Conservation (phyloP, 371 early-diverging fungal genomes). For the Massospora cicadina region DNA sequence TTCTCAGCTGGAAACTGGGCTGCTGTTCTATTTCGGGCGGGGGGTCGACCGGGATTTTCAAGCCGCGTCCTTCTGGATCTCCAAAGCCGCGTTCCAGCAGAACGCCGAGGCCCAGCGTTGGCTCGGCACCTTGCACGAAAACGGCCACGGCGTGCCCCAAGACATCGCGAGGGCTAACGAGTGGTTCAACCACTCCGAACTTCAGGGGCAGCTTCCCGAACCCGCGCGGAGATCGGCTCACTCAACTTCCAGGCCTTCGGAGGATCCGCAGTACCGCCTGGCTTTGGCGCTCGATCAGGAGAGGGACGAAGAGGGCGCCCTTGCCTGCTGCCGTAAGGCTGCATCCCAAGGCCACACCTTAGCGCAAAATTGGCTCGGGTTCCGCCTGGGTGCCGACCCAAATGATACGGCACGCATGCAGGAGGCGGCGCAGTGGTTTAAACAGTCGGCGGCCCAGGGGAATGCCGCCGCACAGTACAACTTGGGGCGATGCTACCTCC, state of each 20-base stretch:
- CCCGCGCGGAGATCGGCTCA: constrained; percentile 46
- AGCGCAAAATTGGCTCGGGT: constrained; percentile 61
- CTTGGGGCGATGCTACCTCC: constrained; percentile 53
- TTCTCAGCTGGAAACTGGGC: constrained; percentile 46
- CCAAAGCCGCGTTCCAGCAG: constrained; percentile 38
- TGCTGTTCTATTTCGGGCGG: constrained; percentile 53
- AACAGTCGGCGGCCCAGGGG: constrained; percentile 17
- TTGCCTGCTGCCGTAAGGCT: constrained; percentile 59
- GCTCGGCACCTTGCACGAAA: constrained; percentile 49
- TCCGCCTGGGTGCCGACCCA: constrained; percentile 60
- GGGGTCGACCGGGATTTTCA: constrained; percentile 35
- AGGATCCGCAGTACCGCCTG: constrained; percentile 44
- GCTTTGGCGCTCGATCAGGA: constrained; percentile 33
- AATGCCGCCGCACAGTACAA: constrained; percentile 69
- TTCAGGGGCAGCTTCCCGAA: constrained; percentile 58
- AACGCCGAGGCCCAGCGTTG: constrained; percentile 24
- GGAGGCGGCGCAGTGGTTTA: constrained; percentile 39
- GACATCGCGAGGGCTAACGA: constrained; percentile 46
- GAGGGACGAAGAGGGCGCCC: constrained; percentile 49
- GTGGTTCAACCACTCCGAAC: constrained; percentile 24
- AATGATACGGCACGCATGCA: constrained; percentile 34
- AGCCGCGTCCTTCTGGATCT: constrained; percentile 43
- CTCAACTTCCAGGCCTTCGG: constrained; percentile 31
- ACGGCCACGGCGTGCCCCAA: constrained; percentile 24
- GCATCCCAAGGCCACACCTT: constrained; percentile 39